Evolutionary conservation across 2,329 filamentous ascomycete genomes (phyloP).

Genomic region (Botrytis squamosa): DNA sequence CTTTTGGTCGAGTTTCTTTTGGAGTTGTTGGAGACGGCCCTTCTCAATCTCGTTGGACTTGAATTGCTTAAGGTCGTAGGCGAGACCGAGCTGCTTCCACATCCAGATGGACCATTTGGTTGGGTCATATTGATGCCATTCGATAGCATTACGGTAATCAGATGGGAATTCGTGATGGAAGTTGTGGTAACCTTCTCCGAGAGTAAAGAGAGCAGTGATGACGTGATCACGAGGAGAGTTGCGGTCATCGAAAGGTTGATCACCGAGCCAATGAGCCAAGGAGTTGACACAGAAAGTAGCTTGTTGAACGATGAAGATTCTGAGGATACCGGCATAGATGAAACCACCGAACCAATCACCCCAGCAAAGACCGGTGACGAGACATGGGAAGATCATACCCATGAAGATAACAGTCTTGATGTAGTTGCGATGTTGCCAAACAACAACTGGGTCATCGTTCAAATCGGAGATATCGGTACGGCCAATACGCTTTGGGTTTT

Average conservation of each 20-base stretch:
- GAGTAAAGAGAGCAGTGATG: slow-evolving; percentile 79
- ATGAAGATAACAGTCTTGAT: slow-evolving; percentile 76
- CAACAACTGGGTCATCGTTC: slow-evolving; percentile 80
- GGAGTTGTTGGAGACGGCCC: slow-evolving; percentile 80
- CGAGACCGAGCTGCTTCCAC: slow-evolving; percentile 81
- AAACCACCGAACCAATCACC: slow-evolving; percentile 79
- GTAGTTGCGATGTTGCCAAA: slow-evolving; percentile 87
- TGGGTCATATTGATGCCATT: slow-evolving; percentile 89
- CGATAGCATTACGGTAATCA: slow-evolving; percentile 87
- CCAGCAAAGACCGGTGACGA: slow-evolving; percentile 77
- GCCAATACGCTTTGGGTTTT: slow-evolving; percentile 85
- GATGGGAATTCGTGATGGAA: slow-evolving; percentile 95
- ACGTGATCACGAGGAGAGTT: slow-evolving; percentile 88
- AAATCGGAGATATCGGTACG: slow-evolving; percentile 86
- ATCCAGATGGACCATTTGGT: slow-evolving; percentile 87
- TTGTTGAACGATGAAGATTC: slow-evolving; percentile 88
- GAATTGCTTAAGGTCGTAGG: slow-evolving; percentile 88
- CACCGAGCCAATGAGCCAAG: slow-evolving; percentile 84
- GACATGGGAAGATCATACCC: slow-evolving; percentile 71
- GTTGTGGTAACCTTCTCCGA: slow-evolving; percentile 91
- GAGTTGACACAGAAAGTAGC: slow-evolving; percentile 94
- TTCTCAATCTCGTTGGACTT: slow-evolving; percentile 90
- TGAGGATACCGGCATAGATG: slow-evolving; percentile 80
- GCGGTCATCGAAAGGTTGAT: slow-evolving; percentile 89
- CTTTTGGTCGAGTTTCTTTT: slow-evolving; percentile 92